Percentiles rank a stretch among this genome's conserved stretches.
phyloP scores from a whole-genome alignment of 495 filamentous ascomycete species.

The Glarea lozoyensis region DNA sequence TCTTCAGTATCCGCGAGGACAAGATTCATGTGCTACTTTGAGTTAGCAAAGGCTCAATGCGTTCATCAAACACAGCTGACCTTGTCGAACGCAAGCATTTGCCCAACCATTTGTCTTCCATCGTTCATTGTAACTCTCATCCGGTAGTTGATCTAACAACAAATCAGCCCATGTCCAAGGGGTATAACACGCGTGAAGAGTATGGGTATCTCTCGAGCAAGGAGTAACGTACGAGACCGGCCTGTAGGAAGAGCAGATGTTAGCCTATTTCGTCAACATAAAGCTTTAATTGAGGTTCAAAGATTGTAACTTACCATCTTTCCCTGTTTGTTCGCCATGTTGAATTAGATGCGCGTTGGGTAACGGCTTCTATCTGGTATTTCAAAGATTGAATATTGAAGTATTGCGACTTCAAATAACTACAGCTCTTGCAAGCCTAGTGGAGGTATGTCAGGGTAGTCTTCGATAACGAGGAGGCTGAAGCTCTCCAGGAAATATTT shows the following conservation, averaged over 20 bases:
- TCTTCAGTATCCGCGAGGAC: constrained; percentile 98
- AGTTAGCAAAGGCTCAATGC: constrained; percentile 6
- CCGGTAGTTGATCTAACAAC: constrained; percentile 86
- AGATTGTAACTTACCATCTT: constrained; percentile 81
- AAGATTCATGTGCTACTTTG: constrained; percentile 87
- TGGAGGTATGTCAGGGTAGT: constrained; percentile 14
- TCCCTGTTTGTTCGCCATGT: constrained; percentile 92
- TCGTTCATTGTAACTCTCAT: constrained; percentile 96
- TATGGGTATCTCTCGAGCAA: constrained; percentile 15
- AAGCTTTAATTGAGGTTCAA: constrained; percentile 29
- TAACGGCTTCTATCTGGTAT: constrained; percentile 52
- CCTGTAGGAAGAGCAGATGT: constrained; percentile 54
- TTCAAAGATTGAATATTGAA: constrained; percentile 44
- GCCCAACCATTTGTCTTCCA: constrained; percentile 91
- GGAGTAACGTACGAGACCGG: constrained; percentile 79
- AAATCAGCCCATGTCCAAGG: constrained; percentile 25
- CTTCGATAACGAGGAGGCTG: constrained; percentile 24
- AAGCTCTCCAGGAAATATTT: constrained; percentile 4
- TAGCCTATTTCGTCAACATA: constrained; percentile 62
- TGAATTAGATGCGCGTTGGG: constrained; percentile 52
- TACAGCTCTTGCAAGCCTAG: constrained; percentile 26
- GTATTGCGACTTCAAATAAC: constrained; percentile 26
- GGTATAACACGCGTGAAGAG: constrained; percentile 1
- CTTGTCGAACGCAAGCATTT: constrained; percentile 97
- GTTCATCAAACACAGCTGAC: constrained; percentile 32